Evolutionary conservation across 257 asterid species (phyloP).

Genomic region (Solanum rostratum): DNA sequence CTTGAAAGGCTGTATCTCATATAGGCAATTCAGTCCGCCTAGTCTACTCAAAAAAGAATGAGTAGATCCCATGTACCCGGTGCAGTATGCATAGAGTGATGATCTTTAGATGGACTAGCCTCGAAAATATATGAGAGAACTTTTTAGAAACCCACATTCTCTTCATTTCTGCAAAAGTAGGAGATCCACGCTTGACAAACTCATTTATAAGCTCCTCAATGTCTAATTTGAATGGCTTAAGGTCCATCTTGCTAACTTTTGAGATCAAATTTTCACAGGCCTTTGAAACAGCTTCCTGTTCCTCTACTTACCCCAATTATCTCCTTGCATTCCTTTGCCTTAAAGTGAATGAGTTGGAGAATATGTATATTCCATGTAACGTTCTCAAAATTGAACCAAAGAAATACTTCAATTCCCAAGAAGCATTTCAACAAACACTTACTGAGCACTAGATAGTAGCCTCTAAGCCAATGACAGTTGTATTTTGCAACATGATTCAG

Average conservation of each 20-base stretch:
- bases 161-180: conserved; percentile 53
- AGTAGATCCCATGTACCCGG: conserved; percentile 38
- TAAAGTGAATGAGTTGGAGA: neutral
- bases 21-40: conserved; percentile 67
- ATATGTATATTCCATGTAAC: neutral
- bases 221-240: conserved; percentile 62
- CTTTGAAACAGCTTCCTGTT: neutral
- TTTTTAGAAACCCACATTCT: conserved; percentile 58
- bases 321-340: neutral
- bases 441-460: neutral
- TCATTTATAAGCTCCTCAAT: conserved; percentile 67
- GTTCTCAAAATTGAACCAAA: neutral
- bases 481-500: neutral
- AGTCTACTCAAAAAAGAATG: conserved; percentile 45
- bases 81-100: conserved; percentile 63
- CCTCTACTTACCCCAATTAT: neutral
- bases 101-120: conserved; percentile 67
- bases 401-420: neutral
- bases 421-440: neutral
- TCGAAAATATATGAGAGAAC: conserved; percentile 72
- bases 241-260: conserved; percentile 36
- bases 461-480: neutral
- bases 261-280: neutral
- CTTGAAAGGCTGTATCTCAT: conserved; percentile 63
- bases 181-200: conserved; percentile 48